Evolutionary conservation across 1,284 basidiomycete species (phyloP), one percentile per base, ranked within the genome.

Genomic region (Fomes fomentarius): DNA sequence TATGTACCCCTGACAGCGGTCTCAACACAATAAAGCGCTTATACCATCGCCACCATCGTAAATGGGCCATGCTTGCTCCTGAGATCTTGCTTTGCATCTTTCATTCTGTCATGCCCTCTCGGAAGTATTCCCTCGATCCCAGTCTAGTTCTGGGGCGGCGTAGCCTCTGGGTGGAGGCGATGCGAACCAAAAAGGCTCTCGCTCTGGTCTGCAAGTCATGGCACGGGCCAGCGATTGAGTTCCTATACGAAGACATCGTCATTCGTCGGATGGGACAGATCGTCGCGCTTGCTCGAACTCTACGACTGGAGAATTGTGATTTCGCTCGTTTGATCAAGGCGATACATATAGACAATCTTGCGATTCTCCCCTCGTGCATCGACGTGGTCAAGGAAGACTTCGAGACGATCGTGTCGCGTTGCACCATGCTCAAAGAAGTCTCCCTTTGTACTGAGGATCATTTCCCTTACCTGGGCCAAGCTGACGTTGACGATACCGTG

Each of bases 241-340:
- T 35, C 1, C 39, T 52, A 2, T 52, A 47, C 38, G 15, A 19
- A 4, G 50, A 52, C 38, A 34, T 52, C 3, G 50, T 41, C 5
- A 12, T 52, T n/a, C 43, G 43, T 2, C 43, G 44, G 11, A 52
- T 52, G 45, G 50, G 50, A 22, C 50, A 52, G 38, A 40, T 52
- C 10, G 10, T 26, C 8, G 50, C 50, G 10, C 26, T 52, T 8
- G 50, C 50, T 4, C 33, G 31, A 2, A 52, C 50, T 2, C 22
- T 52, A 7, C 42, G 49, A 1, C 5, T 31, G 3, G n/a, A 31
- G 4, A 42, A 34, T 5, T 6, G 7, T 3, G 21, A 28, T 1
- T 25, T 38, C 11, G 41, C 24, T 1, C 9, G 2, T 3, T 12
- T 30, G 2, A 19, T 44, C 41, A 51, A 38, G 19, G 30, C 14